Conservation (phyloP, 1,284 basidiomycete species). For the Moesziomyces antarcticus region DNA sequence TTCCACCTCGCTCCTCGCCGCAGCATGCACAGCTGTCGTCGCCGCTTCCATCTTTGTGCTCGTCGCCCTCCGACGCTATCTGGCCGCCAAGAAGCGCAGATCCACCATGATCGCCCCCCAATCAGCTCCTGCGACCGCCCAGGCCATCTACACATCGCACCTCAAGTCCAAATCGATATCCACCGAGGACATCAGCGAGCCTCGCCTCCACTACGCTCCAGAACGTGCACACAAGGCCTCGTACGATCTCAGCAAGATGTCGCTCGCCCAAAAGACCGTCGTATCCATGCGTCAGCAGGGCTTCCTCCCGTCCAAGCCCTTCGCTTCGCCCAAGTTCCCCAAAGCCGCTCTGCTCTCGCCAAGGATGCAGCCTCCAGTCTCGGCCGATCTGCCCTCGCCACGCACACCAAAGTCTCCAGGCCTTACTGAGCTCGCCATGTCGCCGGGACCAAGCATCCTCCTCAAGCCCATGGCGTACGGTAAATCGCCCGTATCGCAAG, state of each 20-base stretch:
- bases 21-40: slow-evolving; percentile 35
- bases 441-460: slow-evolving; percentile 43
- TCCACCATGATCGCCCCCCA: slow-evolving; percentile 13
- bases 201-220: slow-evolving; percentile 29
- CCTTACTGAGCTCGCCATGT: slow-evolving; percentile 43
- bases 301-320: slow-evolving; percentile 14
- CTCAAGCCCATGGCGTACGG: slow-evolving; percentile 40
- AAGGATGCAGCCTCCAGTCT: slow-evolving; percentile 27
- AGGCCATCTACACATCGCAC: slow-evolving; percentile 25
- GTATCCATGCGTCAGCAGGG: slow-evolving; percentile 23
- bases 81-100: slow-evolving; percentile 24
- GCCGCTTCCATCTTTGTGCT: slow-evolving; percentile 40
- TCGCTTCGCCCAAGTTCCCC: slow-evolving; percentile 35
- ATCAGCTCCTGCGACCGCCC: slow-evolving; percentile 18
- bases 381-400: slow-evolving; percentile 14
- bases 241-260: slow-evolving; percentile 26
- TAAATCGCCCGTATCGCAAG: slow-evolving; percentile 31
- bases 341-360: slow-evolving; percentile 38
- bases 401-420: slow-evolving; percentile 35
- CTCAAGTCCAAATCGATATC: slow-evolving; percentile 38
- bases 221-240: slow-evolving; percentile 31
- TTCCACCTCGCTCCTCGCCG: slow-evolving; percentile 41
- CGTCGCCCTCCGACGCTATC: slow-evolving; percentile 39
- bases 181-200: slow-evolving; percentile 31
- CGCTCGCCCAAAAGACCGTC: slow-evolving; percentile 29